phyloP scores from a whole-genome alignment of 2,329 filamentous ascomycete species.

The Graphiopsis chlorocephala region DNA sequence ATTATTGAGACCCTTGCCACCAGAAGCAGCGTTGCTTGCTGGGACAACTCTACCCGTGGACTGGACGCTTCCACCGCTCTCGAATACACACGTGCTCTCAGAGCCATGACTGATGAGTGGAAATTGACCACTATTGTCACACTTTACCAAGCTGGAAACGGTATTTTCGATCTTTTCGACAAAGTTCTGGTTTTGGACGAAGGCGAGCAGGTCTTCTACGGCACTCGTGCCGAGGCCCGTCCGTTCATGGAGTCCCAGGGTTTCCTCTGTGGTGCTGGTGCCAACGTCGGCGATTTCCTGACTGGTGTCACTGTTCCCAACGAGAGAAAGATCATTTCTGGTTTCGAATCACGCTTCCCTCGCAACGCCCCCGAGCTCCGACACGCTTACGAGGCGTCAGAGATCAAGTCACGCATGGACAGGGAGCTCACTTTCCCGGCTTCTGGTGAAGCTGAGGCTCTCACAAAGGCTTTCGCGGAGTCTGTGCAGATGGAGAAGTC shows the following conservation, averaged over 20 bases:
- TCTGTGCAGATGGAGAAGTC: slow-evolving; percentile 55
- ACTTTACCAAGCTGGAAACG: slow-evolving; percentile 68
- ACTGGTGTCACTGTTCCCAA: slow-evolving; percentile 62
- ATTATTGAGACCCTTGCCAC: slow-evolving; percentile 64
- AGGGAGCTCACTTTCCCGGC: slow-evolving; percentile 58
- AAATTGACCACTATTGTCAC: slow-evolving; percentile 62
- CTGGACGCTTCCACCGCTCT: slow-evolving; percentile 65
- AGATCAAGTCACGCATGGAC: slow-evolving; percentile 51
- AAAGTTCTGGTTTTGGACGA: slow-evolving; percentile 67
- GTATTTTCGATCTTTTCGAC: slow-evolving; percentile 67
- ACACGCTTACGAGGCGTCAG: slow-evolving; percentile 51
- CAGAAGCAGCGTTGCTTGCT: slow-evolving; percentile 59
- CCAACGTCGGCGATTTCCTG: slow-evolving; percentile 64
- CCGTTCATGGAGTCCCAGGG: slow-evolving; percentile 65
- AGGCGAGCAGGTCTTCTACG: slow-evolving; percentile 65
- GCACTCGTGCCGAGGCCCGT: slow-evolving; percentile 55
- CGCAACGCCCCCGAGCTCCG: slow-evolving; percentile 46
- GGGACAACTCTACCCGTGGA: slow-evolving; percentile 66
- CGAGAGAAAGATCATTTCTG: slow-evolving; percentile 44
- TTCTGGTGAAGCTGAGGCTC: slow-evolving; percentile 46
- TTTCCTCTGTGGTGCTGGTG: slow-evolving; percentile 60
- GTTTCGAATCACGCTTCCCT: slow-evolving; percentile 45
- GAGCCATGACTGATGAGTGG: slow-evolving; percentile 62
- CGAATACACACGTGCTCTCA: slow-evolving; percentile 52
- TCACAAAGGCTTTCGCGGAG: slow-evolving; percentile 55